phyloP scores from a whole-genome alignment of 2,329 filamentous ascomycete species.

The Arachnomyces sp. region DNA sequence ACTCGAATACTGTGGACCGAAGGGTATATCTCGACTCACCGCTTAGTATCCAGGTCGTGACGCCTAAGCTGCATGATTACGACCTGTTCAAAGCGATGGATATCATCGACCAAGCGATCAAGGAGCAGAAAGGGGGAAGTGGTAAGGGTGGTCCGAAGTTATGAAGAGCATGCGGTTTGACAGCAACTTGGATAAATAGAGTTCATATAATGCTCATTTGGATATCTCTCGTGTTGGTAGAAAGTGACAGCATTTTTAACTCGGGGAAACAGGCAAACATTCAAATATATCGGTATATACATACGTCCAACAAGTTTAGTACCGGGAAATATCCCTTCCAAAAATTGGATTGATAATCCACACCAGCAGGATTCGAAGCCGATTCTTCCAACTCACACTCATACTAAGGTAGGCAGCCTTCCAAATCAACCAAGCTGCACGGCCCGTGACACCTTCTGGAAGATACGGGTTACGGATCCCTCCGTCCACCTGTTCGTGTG shows the following conservation, averaged over 20 bases:
- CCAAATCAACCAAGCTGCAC: conserved; percentile 36
- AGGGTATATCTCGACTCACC: conserved; percentile 47
- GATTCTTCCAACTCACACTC: conserved; percentile 41
- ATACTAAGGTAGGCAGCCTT: conserved; percentile 38
- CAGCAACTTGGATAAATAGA: no score
- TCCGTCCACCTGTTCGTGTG: conserved; percentile 18
- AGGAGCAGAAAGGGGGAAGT: conserved; percentile 5
- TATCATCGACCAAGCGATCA: conserved; percentile 38
- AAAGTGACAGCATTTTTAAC: no score
- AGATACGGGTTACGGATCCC: conserved; percentile 20
- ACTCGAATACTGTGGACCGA: conserved; percentile 43
- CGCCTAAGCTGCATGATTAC: conserved; percentile 47
- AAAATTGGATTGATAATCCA: conserved; percentile 37
- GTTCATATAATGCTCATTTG: no score
- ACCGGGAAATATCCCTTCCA: conserved; percentile 37
- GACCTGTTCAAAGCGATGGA: conserved; percentile 46
- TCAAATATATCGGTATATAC: no score
- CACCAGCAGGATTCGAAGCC: conserved; percentile 31
- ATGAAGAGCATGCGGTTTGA: no score
- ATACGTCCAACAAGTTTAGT: conserved; percentile 17
- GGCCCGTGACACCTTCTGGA: conserved; percentile 30
- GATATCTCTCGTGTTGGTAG: no score
- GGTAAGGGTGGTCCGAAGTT: conserved; percentile 13
- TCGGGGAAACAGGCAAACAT: no score
- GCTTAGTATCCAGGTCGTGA: conserved; percentile 48